Conservation (phyloP, 2,329 filamentous ascomycete genomes). For the Arthrocladium fulminans region DNA sequence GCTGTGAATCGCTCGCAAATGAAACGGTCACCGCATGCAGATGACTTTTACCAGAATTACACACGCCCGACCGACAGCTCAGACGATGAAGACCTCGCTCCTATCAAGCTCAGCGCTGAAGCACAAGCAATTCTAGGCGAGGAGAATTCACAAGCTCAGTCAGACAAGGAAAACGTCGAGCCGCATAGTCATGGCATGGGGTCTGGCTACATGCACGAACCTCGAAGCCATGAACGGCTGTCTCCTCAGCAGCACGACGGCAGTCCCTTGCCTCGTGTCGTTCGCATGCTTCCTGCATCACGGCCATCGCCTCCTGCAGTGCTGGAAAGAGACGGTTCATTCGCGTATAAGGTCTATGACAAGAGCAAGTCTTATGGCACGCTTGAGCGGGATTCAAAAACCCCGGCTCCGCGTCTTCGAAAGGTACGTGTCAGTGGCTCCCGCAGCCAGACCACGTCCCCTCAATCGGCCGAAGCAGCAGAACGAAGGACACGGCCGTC, state of each 20-base stretch:
- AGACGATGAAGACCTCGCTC: constrained; percentile 84
- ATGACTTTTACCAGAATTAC: constrained; percentile 26
- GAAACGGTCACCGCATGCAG: constrained; percentile 13
- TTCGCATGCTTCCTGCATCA: constrained; percentile 31
- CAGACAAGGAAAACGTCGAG: constrained; percentile 23
- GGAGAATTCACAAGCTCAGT: constrained; percentile 45
- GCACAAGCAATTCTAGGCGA: constrained; percentile 71
- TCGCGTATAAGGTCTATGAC: constrained; percentile 30
- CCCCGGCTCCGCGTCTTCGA: constrained; percentile 37
- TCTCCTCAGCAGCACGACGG: constrained; percentile 32
- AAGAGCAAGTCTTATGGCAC: constrained; percentile 6
- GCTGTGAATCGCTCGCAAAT: constrained; percentile 23
- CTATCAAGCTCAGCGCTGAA: constrained; percentile 87
- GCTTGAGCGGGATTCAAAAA: constrained; percentile 33
- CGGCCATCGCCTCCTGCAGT: constrained; percentile 22
- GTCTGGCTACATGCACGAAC: constrained; percentile 11
- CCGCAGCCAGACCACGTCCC: constrained; percentile 34
- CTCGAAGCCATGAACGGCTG: constrained; percentile 24
- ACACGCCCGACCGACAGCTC: constrained; percentile 69
- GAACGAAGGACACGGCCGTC: constrained; percentile 25
- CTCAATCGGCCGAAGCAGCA: constrained; percentile 24
- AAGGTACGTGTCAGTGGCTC: constrained; percentile 35
- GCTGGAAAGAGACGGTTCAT: constrained; percentile 32
- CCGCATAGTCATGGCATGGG: constrained; percentile 11
- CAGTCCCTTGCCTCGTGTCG: constrained; percentile 35